These are phyloP conservation scores for Aureobasidium leucospermi DNA, from an alignment of 2,329 filamentous ascomycete genomes.

Conservation along the genomic window DNA sequence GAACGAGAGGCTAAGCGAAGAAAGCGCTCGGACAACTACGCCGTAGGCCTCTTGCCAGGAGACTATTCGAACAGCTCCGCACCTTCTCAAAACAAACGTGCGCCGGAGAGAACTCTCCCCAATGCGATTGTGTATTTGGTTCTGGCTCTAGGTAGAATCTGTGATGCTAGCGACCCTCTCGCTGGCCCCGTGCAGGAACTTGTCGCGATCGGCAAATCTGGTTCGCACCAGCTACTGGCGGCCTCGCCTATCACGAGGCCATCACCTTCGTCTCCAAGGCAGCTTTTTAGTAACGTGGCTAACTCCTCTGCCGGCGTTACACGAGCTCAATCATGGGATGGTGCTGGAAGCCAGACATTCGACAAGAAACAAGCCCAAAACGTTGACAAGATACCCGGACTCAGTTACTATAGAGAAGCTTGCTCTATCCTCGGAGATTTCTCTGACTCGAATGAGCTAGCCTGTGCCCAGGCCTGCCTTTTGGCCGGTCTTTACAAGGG, in stretches of 20 bases:
- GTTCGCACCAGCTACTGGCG: conserved; percentile 19
- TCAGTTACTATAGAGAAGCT: conserved; percentile 83
- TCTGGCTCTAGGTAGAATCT: conserved; percentile 81
- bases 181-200: conserved; percentile 50
- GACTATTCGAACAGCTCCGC: not conserved
- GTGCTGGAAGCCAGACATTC: conserved; percentile 17
- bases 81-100: not conserved
- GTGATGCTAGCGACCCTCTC: conserved; percentile 45
- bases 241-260: conserved; percentile 23
- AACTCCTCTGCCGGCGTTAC: not conserved
- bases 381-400: conserved; percentile 76
- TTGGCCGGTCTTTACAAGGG: conserved; percentile 84
- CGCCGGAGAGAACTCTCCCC: conserved; percentile 44
- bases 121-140: conserved; percentile 78
- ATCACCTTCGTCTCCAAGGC: conserved; percentile 34
- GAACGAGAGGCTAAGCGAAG: conserved; percentile 15
- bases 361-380: conserved; percentile 20
- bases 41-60: not conserved
- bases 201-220: conserved; percentile 11
- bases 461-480: conserved; percentile 77
- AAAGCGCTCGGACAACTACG: not conserved
- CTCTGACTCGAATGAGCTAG: conserved; percentile 68
- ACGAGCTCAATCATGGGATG: conserved; percentile 26
- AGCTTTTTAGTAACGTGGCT: conserved; percentile 21
- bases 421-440: conserved; percentile 80